Evolutionary conservation across 2,329 filamentous ascomycete species (phyloP).

Genomic region (Alternaria conjuncta): DNA sequence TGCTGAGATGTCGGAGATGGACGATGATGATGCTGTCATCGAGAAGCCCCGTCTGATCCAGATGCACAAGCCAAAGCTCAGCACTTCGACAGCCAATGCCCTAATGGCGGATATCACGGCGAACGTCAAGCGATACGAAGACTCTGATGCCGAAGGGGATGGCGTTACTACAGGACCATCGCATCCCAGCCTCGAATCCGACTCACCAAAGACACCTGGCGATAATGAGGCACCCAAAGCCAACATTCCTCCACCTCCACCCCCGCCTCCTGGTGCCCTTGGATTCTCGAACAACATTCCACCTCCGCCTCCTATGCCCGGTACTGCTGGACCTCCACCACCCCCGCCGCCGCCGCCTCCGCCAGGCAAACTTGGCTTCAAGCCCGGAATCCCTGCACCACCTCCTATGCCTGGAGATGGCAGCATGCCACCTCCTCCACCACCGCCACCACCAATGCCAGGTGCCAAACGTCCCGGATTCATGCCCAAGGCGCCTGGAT

Average conservation of each 20-base stretch:
- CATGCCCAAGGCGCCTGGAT: slow-evolving; percentile 66
- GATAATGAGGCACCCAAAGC: slow-evolving; percentile 57
- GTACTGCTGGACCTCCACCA: slow-evolving; percentile 55
- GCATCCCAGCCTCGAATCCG: slow-evolving; percentile 75
- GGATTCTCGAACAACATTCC: slow-evolving; percentile 48
- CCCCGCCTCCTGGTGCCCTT: slow-evolving; percentile 49
- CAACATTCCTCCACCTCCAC: slow-evolving; percentile 54
- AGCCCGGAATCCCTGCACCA: slow-evolving; percentile 51
- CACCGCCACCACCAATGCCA: slow-evolving; percentile 65
- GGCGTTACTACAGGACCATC: slow-evolving; percentile 76
- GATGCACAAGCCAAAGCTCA: slow-evolving; percentile 74
- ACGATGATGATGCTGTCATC: slow-evolving; percentile 66
- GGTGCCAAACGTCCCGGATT: slow-evolving; percentile 71
- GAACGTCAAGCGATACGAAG: slow-evolving; percentile 76
- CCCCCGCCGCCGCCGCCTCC: slow-evolving; percentile 57
- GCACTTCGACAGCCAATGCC: slow-evolving; percentile 67
- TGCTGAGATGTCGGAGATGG: slow-evolving; percentile 38
- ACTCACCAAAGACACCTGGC: slow-evolving; percentile 70
- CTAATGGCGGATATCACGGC: slow-evolving; percentile 75
- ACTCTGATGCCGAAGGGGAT: slow-evolving; percentile 74
- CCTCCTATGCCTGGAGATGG: slow-evolving; percentile 59
- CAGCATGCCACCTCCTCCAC: slow-evolving; percentile 59
- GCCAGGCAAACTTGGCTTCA: slow-evolving; percentile 53
- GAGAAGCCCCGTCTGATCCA: slow-evolving; percentile 83
- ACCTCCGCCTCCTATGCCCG: slow-evolving; percentile 57